Conservation (phyloP, 2,329 filamentous ascomycete genomes). For the Colletotrichum karsti region DNA sequence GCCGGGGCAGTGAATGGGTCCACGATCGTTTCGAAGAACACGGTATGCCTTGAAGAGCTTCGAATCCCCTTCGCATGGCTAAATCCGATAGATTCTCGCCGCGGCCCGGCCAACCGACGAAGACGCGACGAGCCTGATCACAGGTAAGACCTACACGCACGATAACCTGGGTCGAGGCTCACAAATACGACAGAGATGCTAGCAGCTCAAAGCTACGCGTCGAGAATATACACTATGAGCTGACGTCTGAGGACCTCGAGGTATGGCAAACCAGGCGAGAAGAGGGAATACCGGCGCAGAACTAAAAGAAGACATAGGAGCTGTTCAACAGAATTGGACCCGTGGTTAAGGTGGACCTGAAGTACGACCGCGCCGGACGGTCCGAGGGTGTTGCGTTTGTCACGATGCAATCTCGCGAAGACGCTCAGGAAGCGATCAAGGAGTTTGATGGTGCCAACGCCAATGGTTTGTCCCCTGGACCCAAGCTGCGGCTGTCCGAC, state of each 20-base stretch:
- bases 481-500: background rate
- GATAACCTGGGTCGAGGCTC: conserved; percentile 30
- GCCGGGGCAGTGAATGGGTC: conserved; percentile 80
- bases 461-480: conserved; percentile 64
- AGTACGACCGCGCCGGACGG: conserved; percentile 88
- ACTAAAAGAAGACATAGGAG: conserved; percentile 62
- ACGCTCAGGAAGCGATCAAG: conserved; percentile 78
- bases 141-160: conserved; percentile 36
- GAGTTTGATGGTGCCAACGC: conserved; percentile 93
- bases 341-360: conserved; percentile 72
- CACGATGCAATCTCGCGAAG: conserved; percentile 75
- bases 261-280: conserved; percentile 54
- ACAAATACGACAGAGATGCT: conserved; percentile 50
- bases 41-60: conserved; percentile 48
- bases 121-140: conserved; percentile 52
- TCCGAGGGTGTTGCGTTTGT: conserved; percentile 88
- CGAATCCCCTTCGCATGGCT: background rate
- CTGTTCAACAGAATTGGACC: conserved; percentile 83
- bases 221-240: conserved; percentile 92
- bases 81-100: conserved; percentile 44
- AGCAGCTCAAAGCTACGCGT: conserved; percentile 79
- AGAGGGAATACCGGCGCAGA: too few species aligned
- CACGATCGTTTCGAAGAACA: conserved; percentile 89
- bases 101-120: conserved; percentile 50
- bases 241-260: conserved; percentile 84